Base-by-base conservation (phyloP, 202 grass and related monocot species). In the Hordeum pubiflorum region DNA sequence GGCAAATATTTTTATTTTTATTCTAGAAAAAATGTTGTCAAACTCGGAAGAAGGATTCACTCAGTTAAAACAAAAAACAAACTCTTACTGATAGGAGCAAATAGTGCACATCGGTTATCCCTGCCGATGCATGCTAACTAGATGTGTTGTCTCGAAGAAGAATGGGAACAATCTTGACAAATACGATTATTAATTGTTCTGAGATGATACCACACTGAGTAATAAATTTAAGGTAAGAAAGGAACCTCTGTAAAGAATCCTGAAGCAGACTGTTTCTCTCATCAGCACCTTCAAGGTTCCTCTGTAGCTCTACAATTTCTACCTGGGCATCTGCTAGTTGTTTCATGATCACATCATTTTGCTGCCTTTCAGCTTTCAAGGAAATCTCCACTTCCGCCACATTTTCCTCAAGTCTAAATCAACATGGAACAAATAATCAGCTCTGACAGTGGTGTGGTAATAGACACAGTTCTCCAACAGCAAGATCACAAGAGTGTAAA, bases 161-260 rank as follows among this genome's bases (percentile, higher is more conserved):
- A 71, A 32, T 88, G 64, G 69, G 44, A 61, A 78, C 29, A n/a
- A 54, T 62, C 63, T 50, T 55, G 55, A 21, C 24, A 82, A 36
- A 75, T 27, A 44, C 2, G 50, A 69, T 18, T 58, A 69, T 69
- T 27, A 17, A 69, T 20, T 50, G 75, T 48, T 44, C 20, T n/a
- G 74, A 75, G 61, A 57, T 37, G 50, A 66, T 75, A 81, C 40
- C 55, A 67, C 11, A 67, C 23, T 59, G 55, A 63, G 17, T 59
- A 82, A 69, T 65, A 52, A 69, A 76, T 87, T 13, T 63, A 69
- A 80, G 74, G 32, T 55, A 68, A 90, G 85, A 84, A 85, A 72
- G 24, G 18, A 79, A 94, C 91, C 91, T 94, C 75, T 89, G 69
- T 78, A 91, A 54, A 75, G 87, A 88, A 82, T 91, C 91, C 82